phyloP scores from a whole-genome alignment of 2,329 filamentous ascomycete genomes.

The Malbranchea zuffiana region DNA sequence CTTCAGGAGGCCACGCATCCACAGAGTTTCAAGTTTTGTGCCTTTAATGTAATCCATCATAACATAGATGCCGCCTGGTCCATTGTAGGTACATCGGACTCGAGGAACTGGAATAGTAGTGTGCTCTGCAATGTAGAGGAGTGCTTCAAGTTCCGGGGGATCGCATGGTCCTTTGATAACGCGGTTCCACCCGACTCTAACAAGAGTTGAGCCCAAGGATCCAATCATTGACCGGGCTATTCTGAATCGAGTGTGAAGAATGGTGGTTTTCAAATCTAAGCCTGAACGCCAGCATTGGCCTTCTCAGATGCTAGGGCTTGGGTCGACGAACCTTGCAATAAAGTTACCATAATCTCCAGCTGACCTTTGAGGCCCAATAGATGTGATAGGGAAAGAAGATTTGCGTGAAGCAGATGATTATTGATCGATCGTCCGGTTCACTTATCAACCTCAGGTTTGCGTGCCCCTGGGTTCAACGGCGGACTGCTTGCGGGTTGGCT shows the following conservation, averaged over 20 bases:
- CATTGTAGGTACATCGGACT: constrained; percentile 12
- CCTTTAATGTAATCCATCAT: constrained; percentile 12
- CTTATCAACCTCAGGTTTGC: too few relatives aligned
- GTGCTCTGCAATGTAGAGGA: constrained; percentile 12
- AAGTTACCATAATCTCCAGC: constrained; percentile 1
- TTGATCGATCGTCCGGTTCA: too few relatives aligned
- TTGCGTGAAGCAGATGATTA: constrained; percentile 2
- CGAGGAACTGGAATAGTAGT: constrained; percentile 14
- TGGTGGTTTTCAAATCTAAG: constrained; percentile 12
- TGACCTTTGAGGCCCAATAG: background rate
- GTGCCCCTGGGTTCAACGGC: too few relatives aligned
- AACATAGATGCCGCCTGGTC: constrained; percentile 13
- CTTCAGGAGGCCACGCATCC: constrained; percentile 12
- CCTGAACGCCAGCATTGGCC: background rate
- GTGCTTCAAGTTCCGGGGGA: constrained; percentile 14
- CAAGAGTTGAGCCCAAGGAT: constrained; percentile 12
- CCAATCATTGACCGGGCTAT: constrained; percentile 14
- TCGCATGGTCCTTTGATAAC: constrained; percentile 15
- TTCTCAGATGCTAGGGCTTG: constrained; percentile 3
- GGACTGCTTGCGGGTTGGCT: too few relatives aligned
- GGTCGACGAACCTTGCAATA: constrained; percentile 5
- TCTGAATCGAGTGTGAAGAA: constrained; percentile 14
- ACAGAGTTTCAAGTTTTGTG: constrained; percentile 11
- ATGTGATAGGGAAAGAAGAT: constrained; percentile 1
- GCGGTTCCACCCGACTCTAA: constrained; percentile 10